Conservation (phyloP, 495 filamentous ascomycete genomes). For the Penicillium ochrochloron region DNA sequence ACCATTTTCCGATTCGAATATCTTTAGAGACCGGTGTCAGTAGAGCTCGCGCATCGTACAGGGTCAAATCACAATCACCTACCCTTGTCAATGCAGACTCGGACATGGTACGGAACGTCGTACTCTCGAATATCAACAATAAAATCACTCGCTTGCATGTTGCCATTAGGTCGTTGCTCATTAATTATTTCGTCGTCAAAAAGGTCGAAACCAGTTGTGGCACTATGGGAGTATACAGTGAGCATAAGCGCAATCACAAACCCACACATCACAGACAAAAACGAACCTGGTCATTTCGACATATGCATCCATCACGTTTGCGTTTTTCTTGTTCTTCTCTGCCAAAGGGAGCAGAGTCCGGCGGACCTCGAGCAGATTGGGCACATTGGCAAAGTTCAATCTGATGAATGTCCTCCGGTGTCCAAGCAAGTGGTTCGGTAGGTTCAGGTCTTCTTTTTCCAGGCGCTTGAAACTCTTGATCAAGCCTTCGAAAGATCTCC, state of each 20-base stretch:
- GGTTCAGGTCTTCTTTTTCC: constrained; percentile 91
- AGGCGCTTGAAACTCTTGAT: constrained; percentile 77
- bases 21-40: constrained; percentile 53
- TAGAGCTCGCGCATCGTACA: neutral
- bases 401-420: constrained; percentile 86
- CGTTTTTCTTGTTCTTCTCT: constrained; percentile 93
- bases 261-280: neutral
- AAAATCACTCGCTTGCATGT: constrained; percentile 91
- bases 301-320: constrained; percentile 97
- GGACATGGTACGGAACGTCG: constrained; percentile 98
- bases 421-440: constrained; percentile 95
- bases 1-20: constrained; percentile 97
- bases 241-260: neutral
- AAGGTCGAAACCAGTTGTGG: constrained; percentile 88
- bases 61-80: constrained; percentile 27
- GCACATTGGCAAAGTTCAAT: constrained; percentile 84
- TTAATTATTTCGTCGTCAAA: constrained; percentile 91
- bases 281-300: constrained; percentile 89
- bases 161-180: constrained; percentile 80
- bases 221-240: constrained; percentile 49
- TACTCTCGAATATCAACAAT: constrained; percentile 99
- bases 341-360: constrained; percentile 86
- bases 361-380: constrained; percentile 80
- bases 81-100: constrained; percentile 96
- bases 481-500: constrained; percentile 80